Evolutionary conservation across 305 asterid genomes (phyloP).

Genomic region (Solanum hybrid): DNA sequence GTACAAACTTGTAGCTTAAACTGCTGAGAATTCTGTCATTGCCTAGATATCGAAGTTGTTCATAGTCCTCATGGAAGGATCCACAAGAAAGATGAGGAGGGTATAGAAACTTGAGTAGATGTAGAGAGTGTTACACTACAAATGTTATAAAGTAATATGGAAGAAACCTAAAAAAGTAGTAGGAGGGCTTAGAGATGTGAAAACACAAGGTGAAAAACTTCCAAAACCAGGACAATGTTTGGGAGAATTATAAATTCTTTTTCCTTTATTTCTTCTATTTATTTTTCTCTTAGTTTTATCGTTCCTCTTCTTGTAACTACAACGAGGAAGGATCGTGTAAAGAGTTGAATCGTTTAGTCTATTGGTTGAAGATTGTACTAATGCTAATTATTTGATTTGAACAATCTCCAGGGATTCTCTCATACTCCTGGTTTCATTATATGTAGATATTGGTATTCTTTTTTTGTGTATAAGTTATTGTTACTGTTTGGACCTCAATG

Average conservation of each 20-base stretch:
- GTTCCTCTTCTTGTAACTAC: slow-evolving; percentile 13
- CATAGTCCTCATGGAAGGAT: slow-evolving; percentile 8
- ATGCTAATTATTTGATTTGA: slow-evolving; percentile 25
- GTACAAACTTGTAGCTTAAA: background rate
- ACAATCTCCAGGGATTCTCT: slow-evolving; percentile 8
- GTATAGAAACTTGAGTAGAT: slow-evolving; percentile 15
- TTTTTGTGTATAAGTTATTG: background rate
- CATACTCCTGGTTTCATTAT: background rate
- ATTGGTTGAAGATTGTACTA: slow-evolving; percentile 21
- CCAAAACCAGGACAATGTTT: slow-evolving; percentile 6
- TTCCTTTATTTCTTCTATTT: background rate
- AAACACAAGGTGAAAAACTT: slow-evolving; percentile 1
- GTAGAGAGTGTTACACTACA: slow-evolving; percentile 17
- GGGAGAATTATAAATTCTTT: slow-evolving; percentile 11
- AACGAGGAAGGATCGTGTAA: slow-evolving; percentile 32
- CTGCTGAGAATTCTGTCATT: background rate
- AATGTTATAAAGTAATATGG: slow-evolving; percentile 10
- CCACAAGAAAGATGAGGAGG: slow-evolving; percentile 13
- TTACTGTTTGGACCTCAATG: background rate
- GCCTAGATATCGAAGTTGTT: background rate
- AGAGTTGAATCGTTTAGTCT: slow-evolving; percentile 27
- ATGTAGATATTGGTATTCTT: background rate
- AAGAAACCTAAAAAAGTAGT: slow-evolving; percentile 1
- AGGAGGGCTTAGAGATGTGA: slow-evolving; percentile 3
- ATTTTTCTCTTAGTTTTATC: slow-evolving; percentile 11